Evolutionary conservation across 202 grass and related monocot species (phyloP), one percentile per base, ranked within the genome.

Genomic region (Cymbopogon flexuosus): DNA sequence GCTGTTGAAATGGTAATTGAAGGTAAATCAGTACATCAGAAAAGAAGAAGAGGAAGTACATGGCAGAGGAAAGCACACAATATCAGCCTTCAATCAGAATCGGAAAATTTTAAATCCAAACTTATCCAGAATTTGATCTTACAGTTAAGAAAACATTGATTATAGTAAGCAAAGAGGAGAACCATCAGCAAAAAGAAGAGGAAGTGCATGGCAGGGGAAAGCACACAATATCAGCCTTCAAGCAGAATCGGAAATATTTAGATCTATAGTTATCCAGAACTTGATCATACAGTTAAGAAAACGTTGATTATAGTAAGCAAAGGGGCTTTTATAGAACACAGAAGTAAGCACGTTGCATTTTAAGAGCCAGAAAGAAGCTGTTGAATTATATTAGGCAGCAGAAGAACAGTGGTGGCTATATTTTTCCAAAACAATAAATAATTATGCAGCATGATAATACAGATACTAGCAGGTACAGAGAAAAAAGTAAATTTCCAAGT

Each of bases 1-100:
- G 33, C 88, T 95, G 77, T 86, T 85, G 31, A 72, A 88, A 73
- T 59, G 46, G 68, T 76, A 37, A 27, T 65, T 21, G 5, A 87
- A 81, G 29, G 62, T 75, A 80, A 73, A 88, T 57, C 0, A 82
- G 27, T 70, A 72, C 40, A 80, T 62, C 72, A 66, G 4, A 67
- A 81, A n/a, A n/a, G n/a, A 65, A 82, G 2, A 83, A 65, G 30
- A 34, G 12, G 13, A 34, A 36, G n/a, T 43, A 70, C 10, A 46
- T 45, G 23, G 36, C 2, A 13, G 37, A 15, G 27, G 49, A 31
- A 71, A 68, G 47, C 60, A 41, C 16, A 45, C 4, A 64, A 62
- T 59, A 62, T 67, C 23, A 60, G 10, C 14, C n/a, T 27, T 65
- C 33, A 23, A 86, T 27, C 3, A 72, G 13, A 84, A 84, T 12